Base-by-base conservation (phyloP, 164 flowering plant species). In the Liquidambar formosana region DNA sequence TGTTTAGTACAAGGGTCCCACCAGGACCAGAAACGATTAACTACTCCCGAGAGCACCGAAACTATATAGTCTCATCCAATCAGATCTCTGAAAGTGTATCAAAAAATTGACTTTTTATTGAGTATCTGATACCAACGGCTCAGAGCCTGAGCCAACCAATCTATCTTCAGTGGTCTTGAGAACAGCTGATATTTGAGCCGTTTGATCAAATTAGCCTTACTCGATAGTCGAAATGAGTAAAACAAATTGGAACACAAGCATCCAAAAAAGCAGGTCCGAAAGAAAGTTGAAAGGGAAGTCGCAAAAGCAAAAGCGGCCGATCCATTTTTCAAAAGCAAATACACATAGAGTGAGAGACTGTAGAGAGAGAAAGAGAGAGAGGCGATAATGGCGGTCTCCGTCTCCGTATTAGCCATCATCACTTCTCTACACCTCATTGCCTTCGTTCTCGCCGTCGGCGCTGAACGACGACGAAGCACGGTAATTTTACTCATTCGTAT, bases 391-490 rank as follows among this genome's bases (percentile, higher is more conserved):
- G 96, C 88, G 25, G 60, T 85, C 44, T 92, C 97, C 18, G 66
- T 85, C n/a, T 25, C 85, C 18, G 60, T 94, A 46, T 26, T 89
- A 5, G 89, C 79, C 69, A 53, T 85, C 71, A 22, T 91, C 73
- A 77, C 62, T 33, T 69, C 86, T 26, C 89, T 92, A 18, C 86
- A 92, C 74, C 89, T 94, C 80, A 77, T 94, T 66, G 96, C 98
- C 76, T 88, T 94, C 77, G 91, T 89, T 51, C 67, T 92, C 72
- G 93, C 97, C 61, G 71, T 94, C 64, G 98, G 96, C 59, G 97
- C 97, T 41, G 98, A 94, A 75, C 81, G 84, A 16, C 91, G 98
- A 57, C 89, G 98, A 49, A 90, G 96, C 90, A 68, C 76, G 51
- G 98, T 94, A 84, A 33, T 63, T 4, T 33, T 33, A 33, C 25